These are phyloP conservation scores for Pleurotus salmoneostramineus DNA, from an alignment of 768 basidiomycete species.

Conservation along the genomic window DNA sequence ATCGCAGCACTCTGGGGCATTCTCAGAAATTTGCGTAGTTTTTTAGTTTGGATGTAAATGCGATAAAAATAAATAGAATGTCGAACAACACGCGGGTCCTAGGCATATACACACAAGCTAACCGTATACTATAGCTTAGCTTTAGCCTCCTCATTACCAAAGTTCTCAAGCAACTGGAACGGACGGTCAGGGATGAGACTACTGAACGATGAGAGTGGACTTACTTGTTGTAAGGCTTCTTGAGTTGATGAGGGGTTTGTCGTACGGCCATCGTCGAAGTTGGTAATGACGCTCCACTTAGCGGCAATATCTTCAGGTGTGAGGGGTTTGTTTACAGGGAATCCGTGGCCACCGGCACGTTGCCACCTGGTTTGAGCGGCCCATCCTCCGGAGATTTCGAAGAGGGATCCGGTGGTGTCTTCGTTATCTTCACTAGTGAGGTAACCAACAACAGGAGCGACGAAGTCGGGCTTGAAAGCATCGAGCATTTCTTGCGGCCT, in stretches of 20 bases:
- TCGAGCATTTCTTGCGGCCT: conserved; percentile 86
- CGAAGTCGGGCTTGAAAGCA: conserved; percentile 90
- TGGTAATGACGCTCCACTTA: conserved; percentile 82
- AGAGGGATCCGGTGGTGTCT: conserved; percentile 68
- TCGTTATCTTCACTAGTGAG: conserved; percentile 80
- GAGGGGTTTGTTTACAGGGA: conserved; percentile 72
- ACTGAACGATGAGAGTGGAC: conserved; percentile 3
- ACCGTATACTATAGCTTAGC: conserved; percentile 53
- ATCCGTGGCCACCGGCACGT: conserved; percentile 80
- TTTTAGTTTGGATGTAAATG: no score
- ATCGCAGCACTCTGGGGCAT: no score
- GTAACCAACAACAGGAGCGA: conserved; percentile 92
- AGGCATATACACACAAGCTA: no score
- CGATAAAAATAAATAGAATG: no score
- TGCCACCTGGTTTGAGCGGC: conserved; percentile 93
- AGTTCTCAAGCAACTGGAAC: conserved; percentile 43
- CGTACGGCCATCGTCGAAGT: conserved; percentile 82
- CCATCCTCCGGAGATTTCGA: conserved; percentile 91
- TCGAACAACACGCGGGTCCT: no score
- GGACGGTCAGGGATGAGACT: neutral
- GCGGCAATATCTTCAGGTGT: conserved; percentile 76
- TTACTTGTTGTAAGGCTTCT: conserved; percentile 75
- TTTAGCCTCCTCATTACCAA: conserved; percentile 47
- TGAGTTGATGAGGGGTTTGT: conserved; percentile 73
- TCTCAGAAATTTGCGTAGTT: no score